Evolutionary conservation across 345 rosid genomes (phyloP), one percentile per base, ranked within the genome.

Genomic region (Ceriops zippeliana): DNA sequence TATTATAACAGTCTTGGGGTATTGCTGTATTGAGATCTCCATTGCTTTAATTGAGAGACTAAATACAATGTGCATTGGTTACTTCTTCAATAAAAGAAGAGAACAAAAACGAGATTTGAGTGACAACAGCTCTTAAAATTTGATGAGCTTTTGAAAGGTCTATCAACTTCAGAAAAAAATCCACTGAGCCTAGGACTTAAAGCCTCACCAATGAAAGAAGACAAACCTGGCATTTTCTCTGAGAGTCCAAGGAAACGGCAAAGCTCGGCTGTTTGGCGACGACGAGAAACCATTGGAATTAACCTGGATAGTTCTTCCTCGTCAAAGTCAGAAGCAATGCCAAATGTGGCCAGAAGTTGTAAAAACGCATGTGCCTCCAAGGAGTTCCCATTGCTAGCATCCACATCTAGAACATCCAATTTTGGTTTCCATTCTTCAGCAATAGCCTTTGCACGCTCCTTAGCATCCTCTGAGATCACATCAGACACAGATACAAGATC

Each of bases 321-420:
- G 8, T 89, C 76, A 72, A 90, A 92, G 70, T 82, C 87, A 42
- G 96, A 90, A 68, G 93, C 93, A 81, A 95, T 87, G 60, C 76
- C 87, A 81, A 95, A 95, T 61, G 93, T 91, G 31, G 96, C 92
- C 26, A 95, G 82, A 60, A 95, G 97, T 71, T 95, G 99, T 78
- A 95, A 83, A 72, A 92, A 95, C 21, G 98, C 99, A 87, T 95
- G 99, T 62, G 98, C 99, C 83, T 95, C 99, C 89, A 95, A 85
- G 58, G 97, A 95, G 74, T 95, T 95, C 66, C 99, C 99, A 80
- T 87, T 92, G 82, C 91, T 86, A 63, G 80, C 90, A 73, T 89
- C 95, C 78, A 86, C 74, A 70, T 92, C 99, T 51, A 96, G 86
- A 69, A 75, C 68, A 77, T 83, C 92, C 79, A 96, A 83, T 78